Evolutionary conservation across 2,329 filamentous ascomycete genomes (phyloP), one percentile per base, ranked within the genome.

Genomic region (Corinectria fuckeliana): DNA sequence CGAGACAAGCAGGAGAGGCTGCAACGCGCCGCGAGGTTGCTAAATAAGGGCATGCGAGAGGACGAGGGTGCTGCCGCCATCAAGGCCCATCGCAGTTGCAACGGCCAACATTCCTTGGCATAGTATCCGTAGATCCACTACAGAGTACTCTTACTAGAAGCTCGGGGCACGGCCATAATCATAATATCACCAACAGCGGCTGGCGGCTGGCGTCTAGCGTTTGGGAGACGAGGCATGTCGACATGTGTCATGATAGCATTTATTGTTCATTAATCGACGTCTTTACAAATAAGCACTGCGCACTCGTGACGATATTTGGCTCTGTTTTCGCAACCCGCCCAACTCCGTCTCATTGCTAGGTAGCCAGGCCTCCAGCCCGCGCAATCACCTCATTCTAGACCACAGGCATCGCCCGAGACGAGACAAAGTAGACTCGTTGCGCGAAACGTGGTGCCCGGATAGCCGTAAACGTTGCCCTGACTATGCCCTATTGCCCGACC

Each of bases 1-100:
- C 69, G 65, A 45, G 72, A 77, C 44, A 77, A 72, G 58, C 72
- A 76, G 49, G 76, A 77, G 38, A 73, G 80, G 50, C 60, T 82
- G 25, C 69, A 72, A 38, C 71, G 80, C 26, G 80, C 81, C 1
- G 73, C 76, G 26, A 72, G 69, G 53, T 65, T 82, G 50, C 70
- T 81, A 36, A 66, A 68, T 26, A 68, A 72, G 41, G 68, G 70
- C 23, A 25, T 58, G 36, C 49, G 47, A 26, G 38, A 48, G 20
- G 47, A 48, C 13, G 57, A 51, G 30, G 57, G 51, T 21, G 51
- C 52, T 18, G 32, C 30, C 6, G 57, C 39, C 16, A 54, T 59
- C 56, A 49, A 56, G 30, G 50, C 45, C 16, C 51, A 56, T 21
- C 38, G 51, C 38, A 56, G 57, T 45, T 26, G 38, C 32, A 32